Evolutionary conservation across 257 asterid genomes (phyloP), one percentile per base, ranked within the genome.

Genomic region (Henckelia pumila): DNA sequence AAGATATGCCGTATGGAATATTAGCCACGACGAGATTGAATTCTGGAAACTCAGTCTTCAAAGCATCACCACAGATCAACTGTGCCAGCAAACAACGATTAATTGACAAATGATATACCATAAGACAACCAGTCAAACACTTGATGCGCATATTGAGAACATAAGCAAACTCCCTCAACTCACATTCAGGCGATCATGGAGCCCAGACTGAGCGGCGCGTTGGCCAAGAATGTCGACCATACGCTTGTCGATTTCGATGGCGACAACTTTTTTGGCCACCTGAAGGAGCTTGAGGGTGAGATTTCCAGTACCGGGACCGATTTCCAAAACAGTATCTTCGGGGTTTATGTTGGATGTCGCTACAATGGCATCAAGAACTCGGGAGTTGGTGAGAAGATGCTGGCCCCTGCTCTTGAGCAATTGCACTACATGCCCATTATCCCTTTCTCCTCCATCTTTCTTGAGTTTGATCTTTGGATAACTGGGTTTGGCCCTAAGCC

Each of bases 281-380:
- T 86, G 83, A 17, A 90, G 95, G 63, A 94, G 95, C 91, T 83
- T 88, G 68, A 90, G 71, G 30, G 99, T 94, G 71, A 94, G 95
- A 71, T 94, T 88, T 32, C 99, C 97, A 0, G 99, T 94, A 28
- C 99, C 99, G 16, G 99, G 96, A 19, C 99, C 99, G 70, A 94
- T 88, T 71, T 94, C 99, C 62, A 94, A 68, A 61, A 94, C 95
- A 5, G 96, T 91, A 26, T 94, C 99, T 49, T 82, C 83, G 9
- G 91, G 74, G 23, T 72, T 81, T 61, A 94, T 76, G 52, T 77
- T 73, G n/a, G 99, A 87, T 68, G 73, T 78, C 30, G 80, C 76
- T 20, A 94, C 85, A 37, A 94, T 90, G 37, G 92, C 59, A 29
- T 88, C 94, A 11, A 90, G 85, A 16, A 93, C 78, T 52, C 95